Evolutionary conservation across 2,329 filamentous ascomycete genomes (phyloP).

Genomic region (Alternaria rosae): DNA sequence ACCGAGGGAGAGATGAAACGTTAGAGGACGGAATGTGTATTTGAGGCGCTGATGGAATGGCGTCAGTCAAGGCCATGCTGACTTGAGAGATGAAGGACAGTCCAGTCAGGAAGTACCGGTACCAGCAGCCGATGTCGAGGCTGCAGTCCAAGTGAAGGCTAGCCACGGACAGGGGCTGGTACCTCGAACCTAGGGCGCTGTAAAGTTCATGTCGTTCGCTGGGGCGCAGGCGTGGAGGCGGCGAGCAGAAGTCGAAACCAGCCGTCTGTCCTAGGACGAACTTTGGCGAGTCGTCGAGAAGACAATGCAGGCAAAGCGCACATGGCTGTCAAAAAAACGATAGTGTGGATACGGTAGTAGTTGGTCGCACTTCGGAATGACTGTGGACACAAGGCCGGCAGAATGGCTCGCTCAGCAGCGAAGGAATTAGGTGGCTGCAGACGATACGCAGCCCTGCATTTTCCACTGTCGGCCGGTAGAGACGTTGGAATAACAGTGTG

Average conservation of each 20-base stretch:
- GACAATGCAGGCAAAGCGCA: not conserved
- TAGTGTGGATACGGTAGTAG: slow-evolving; percentile 13
- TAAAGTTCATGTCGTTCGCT: slow-evolving; percentile 12
- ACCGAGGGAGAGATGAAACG: slow-evolving; percentile 11
- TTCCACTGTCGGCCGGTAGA: slow-evolving; percentile 12
- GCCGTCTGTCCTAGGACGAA: slow-evolving; percentile 14
- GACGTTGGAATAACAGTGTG: not conserved
- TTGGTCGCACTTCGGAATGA: slow-evolving; percentile 11
- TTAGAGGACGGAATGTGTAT: not conserved
- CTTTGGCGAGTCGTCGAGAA: slow-evolving; percentile 7
- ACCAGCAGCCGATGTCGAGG: not conserved
- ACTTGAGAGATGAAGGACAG: not conserved
- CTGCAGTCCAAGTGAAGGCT: slow-evolving; percentile 2
- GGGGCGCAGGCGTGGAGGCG: slow-evolving; percentile 18
- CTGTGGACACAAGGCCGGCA: slow-evolving; percentile 14
- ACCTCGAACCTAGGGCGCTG: slow-evolving; percentile 7
- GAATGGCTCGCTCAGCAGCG: slow-evolving; percentile 11
- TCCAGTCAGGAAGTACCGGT: not conserved
- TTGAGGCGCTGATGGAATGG: slow-evolving; percentile 7
- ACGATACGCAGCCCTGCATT: slow-evolving; percentile 27
- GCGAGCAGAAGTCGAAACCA: slow-evolving; percentile 22
- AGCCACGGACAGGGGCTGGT: slow-evolving; percentile 21
- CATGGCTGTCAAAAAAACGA: slow-evolving; percentile 11
- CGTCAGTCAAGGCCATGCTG: slow-evolving; percentile 1
- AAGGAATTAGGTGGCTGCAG: slow-evolving; percentile 27